Evolutionary conservation across 257 asterid species (phyloP), one percentile per base, ranked within the genome.

Genomic region (Fraxinus excelsior): DNA sequence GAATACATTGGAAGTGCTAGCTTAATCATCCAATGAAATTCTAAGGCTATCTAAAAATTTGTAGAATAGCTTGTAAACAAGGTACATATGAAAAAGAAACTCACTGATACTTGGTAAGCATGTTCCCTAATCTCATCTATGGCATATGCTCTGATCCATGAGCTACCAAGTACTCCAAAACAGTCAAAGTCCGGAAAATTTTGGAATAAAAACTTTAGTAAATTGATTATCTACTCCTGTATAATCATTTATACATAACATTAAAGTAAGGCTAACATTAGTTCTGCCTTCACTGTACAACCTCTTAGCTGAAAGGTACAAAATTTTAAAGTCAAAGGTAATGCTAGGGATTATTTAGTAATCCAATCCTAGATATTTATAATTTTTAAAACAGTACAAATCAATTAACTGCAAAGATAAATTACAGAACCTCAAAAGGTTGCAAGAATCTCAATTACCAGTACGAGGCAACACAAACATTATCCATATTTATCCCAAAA

Each of bases 61-160:
- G 44, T 68, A 38, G 40, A 79, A 81, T 78, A 73, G 28, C 46
- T 38, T 37, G 12, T 44, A 90, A 21, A 32, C 6, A 32, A 32
- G 35, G 35, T 32, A 32, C 35, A 32, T 32, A 32, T 4, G 35
- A 32, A 32, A 32, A 32, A 32, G 5, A 32, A 32, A 32, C 35
- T 32, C 35, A 3, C 35, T 32, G 5, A 32, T 4, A 32, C 35
- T 32, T 32, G 35, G 6, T 32, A 32, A 32, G 97, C 89, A 84
- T 93, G 97, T 77, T 95, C 99, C 80, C 93, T 86, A 82, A 91
- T 91, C 69, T 95, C 99, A 81, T 93, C 97, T 76, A 91, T 89
- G 80, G 88, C 97, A n/a, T n/a, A 62, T 93, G 96, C 83, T 95
- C 98, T 1, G 98, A 87, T 53, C 97, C 98, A 83, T 89, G 86